These are phyloP conservation scores for Cutaneotrichosporon sp. DNA, from an alignment of 1,284 basidiomycete genomes.

Conservation along the genomic window DNA sequence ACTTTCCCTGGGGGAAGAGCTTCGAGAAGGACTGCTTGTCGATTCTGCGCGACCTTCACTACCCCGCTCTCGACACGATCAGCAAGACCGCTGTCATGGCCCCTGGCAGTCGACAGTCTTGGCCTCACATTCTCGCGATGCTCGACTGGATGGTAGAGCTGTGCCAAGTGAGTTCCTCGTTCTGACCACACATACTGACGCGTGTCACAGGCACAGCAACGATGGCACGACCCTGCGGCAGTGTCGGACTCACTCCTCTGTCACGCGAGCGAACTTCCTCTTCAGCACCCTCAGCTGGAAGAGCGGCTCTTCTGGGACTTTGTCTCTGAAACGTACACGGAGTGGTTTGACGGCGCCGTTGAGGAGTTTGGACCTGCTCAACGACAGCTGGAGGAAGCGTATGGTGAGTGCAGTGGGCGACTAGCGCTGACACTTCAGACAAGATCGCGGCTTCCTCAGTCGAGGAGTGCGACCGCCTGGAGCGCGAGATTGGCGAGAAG, in stretches of 20 bases:
- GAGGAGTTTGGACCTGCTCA: constrained; percentile 74
- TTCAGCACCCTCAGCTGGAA: constrained; percentile 56
- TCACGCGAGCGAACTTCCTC: constrained; percentile 35
- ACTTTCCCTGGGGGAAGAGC: constrained; percentile 59
- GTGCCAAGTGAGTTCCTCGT: constrained; percentile 39
- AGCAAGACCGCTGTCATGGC: constrained; percentile 81
- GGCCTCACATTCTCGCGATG: constrained; percentile 77
- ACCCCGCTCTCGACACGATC: constrained; percentile 71
- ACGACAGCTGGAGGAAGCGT: constrained; percentile 68
- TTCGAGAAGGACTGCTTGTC: constrained; percentile 78
- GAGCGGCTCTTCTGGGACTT: constrained; percentile 75
- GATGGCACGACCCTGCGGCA: constrained; percentile 64
- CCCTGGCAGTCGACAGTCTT: constrained; percentile 78
- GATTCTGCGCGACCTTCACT: constrained; percentile 70
- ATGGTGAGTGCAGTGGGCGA: constrained; percentile 57
- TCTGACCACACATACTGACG: constrained; percentile 3
- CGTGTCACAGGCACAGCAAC: constrained; percentile 54
- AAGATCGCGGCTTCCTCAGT: constrained; percentile 35
- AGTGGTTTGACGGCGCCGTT: constrained; percentile 66
- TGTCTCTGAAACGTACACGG: constrained; percentile 66
- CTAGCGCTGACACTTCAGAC: constrained; percentile 25
- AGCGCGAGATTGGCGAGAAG: constrained; percentile 34
- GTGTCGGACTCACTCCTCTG: constrained; percentile 67
- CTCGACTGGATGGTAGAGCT: constrained; percentile 84
- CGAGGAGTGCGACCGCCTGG: constrained; percentile 42